Conservation (phyloP, 441 rosid genomes). For the Adansonia rubrostipa region DNA sequence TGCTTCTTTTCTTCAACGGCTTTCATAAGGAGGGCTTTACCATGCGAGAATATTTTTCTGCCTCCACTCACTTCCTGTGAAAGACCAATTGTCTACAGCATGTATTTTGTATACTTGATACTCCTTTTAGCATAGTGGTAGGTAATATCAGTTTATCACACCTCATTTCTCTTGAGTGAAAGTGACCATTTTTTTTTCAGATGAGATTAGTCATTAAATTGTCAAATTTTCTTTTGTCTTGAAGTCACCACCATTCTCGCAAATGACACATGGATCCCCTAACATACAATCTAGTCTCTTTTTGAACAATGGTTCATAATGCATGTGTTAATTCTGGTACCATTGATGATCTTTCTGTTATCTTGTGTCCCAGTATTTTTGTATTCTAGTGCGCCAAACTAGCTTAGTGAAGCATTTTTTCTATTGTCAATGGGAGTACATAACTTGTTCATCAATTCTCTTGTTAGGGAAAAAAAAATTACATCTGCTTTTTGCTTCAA, state of each 20-base stretch:
- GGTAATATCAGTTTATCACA: constrained; percentile 29
- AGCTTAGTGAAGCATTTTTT: not conserved
- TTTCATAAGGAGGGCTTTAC: constrained; percentile 25
- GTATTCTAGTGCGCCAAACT: not conserved
- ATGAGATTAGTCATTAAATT: constrained; percentile 20
- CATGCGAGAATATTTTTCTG: constrained; percentile 8
- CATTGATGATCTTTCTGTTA: not conserved
- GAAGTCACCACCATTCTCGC: not conserved
- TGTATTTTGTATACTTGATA: constrained; percentile 51
- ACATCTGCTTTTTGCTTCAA: not conserved
- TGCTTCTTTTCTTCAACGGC: constrained; percentile 29
- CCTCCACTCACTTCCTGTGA: constrained; percentile 24
- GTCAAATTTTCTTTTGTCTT: constrained; percentile 10
- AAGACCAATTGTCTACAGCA: constrained; percentile 27
- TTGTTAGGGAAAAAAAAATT: not conserved
- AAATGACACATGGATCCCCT: constrained; percentile 12
- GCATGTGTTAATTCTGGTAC: not conserved
- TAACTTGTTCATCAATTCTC: not conserved
- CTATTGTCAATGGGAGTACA: not conserved
- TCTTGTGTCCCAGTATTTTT: not conserved
- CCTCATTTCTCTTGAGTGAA: constrained; percentile 21
- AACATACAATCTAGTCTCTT: constrained; percentile 19
- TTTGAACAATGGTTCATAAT: not conserved
- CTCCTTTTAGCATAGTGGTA: constrained; percentile 39
- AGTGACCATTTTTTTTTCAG: not conserved